Evolutionary conservation across 257 asterid genomes (phyloP).

Genomic region (Jaltomata sinuosa): DNA sequence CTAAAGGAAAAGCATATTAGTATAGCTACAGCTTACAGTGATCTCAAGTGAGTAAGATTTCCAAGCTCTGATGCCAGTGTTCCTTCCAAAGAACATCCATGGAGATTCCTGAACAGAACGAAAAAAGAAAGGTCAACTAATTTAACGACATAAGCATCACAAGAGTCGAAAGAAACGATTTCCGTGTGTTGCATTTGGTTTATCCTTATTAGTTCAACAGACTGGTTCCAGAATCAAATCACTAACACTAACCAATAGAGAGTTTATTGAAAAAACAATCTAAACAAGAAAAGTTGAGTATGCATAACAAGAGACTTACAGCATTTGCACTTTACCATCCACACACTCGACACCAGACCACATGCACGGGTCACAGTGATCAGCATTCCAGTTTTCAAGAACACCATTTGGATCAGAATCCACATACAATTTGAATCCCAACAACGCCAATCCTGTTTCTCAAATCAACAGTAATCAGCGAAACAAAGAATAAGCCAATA

Average conservation of each 20-base stretch:
- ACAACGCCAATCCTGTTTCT: conserved; percentile 56
- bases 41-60: conserved; percentile 47
- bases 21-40: conserved; percentile 51
- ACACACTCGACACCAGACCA: conserved; percentile 75
- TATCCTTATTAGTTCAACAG: background rate
- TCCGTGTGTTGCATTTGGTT: background rate
- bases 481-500: background rate
- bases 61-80: conserved; percentile 70
- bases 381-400: conserved; percentile 58
- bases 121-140: background rate
- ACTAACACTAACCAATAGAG: background rate
- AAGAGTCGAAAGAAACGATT: background rate
- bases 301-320: conserved; percentile 42
- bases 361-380: conserved; percentile 58
- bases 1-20: background rate
- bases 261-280: background rate
- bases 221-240: background rate
- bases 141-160: background rate
- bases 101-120: conserved; percentile 48
- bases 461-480: background rate
- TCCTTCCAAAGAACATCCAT: conserved; percentile 61
- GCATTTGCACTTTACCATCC: conserved; percentile 49
- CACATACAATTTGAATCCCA: conserved; percentile 49
- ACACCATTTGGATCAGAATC: conserved; percentile 55
- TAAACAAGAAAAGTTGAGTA: background rate